Evolutionary conservation across 805 yeast genomes (phyloP).

Genomic region (Kluyveromyces aestuarii): DNA sequence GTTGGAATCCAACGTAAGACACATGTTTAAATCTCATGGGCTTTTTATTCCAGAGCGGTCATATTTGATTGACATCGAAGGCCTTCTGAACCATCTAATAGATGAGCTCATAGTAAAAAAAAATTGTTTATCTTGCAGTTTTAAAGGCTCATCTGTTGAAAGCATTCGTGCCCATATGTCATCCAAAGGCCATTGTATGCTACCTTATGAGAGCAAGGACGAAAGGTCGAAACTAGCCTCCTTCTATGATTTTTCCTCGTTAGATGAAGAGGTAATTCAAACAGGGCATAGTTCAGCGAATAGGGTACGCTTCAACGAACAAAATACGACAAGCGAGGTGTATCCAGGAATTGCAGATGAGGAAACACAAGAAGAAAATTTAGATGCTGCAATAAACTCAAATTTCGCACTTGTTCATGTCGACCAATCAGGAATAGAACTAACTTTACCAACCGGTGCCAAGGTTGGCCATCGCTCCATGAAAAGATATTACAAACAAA

Average conservation of each 20-base stretch:
- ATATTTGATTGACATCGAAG: slow-evolving; percentile 58
- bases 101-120: slow-evolving; percentile 79
- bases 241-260: slow-evolving; percentile 75
- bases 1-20: slow-evolving; percentile 52
- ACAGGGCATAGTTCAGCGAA: slow-evolving; percentile 22
- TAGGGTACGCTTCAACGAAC: slow-evolving; percentile 20
- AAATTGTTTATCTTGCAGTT: slow-evolving; percentile 72
- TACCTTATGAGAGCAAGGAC: slow-evolving; percentile 78
- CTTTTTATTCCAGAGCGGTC: slow-evolving; percentile 77
- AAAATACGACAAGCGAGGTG: slow-evolving; percentile 25
- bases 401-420: slow-evolving; percentile 31
- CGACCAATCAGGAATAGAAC: slow-evolving; percentile 52
- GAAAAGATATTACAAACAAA: slow-evolving; percentile 64
- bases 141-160: slow-evolving; percentile 75
- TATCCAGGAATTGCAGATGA: slow-evolving; percentile 10
- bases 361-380: slow-evolving; percentile 20
- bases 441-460: slow-evolving; percentile 69
- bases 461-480: slow-evolving; percentile 76
- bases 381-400: slow-evolving; percentile 19
- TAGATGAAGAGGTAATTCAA: slow-evolving; percentile 37
- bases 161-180: slow-evolving; percentile 85
- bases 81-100: slow-evolving; percentile 65
- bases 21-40: slow-evolving; percentile 77
- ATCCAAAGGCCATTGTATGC: slow-evolving; percentile 75
- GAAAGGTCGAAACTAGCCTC: slow-evolving; percentile 69